Base-by-base conservation (phyloP, 257 asterid species). In the Paulownia fortunei region DNA sequence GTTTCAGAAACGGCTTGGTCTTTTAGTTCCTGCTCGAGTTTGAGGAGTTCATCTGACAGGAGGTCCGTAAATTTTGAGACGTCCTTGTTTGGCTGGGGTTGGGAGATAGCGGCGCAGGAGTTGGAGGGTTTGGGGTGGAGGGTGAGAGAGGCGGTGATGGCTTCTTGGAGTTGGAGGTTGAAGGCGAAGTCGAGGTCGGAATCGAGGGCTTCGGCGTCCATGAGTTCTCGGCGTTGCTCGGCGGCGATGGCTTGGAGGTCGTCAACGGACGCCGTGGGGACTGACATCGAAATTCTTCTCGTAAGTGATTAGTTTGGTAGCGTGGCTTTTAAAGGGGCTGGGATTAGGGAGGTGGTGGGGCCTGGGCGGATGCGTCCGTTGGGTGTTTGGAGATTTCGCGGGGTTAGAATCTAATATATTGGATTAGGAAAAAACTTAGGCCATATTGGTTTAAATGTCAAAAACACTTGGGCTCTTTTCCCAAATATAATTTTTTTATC, bases 141-240 rank as follows among this genome's bases (percentile, higher is more conserved):
- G 34, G 86, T 60, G 41, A 88, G 85, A 47, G 96, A 87, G 64
- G 96, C 94, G 42, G 81, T 61, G 49, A 92, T 80, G 67, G 94
- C 96, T 81, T 90, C 96, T 64, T 88, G 83, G 67, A 87, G 90
- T 77, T 94, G 94, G 80, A 94, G 89, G 19, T 83, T 64, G 88
- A 85, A 91, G 64, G 99, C 97, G 21, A 90, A 76, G 55, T 91
- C 91, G n/a, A 86, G 80, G 88, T 94, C 98, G 78, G 83, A 64
- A 1, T 89, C 91, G 18, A 85, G 12, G 51, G 84, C 85, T 62
- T 83, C 76, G 58, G 92, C 93, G 24, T 81, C 91, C 89, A 74
- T 73, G 74, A 88, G 59, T 76, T 87, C 92, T 1, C 76, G 82
- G 83, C 90, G 85, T 71, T 91, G 89, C 84, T 78, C 89, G 80